A percentile compares a stretch with the other conserved stretches of the same genome.
Evolutionary conservation across 2,329 filamentous ascomycete genomes (phyloP).

Genomic region (Phaeoacremonium minimum): DNA sequence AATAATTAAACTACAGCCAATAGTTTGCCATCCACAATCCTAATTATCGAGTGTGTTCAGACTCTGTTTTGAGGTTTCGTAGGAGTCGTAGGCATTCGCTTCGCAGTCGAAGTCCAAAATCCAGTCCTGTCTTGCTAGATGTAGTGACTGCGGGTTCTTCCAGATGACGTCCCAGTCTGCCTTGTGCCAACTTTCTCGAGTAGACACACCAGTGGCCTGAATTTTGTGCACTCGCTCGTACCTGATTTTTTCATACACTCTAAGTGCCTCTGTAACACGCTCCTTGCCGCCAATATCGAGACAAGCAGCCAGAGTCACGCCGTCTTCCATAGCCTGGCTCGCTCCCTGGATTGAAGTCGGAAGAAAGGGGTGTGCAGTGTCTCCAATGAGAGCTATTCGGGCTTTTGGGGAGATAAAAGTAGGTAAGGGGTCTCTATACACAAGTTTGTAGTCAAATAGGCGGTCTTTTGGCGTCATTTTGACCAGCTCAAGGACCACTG

Average conservation of each 20-base stretch:
- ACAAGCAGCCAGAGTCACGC: conserved; percentile 38
- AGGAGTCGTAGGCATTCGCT: conserved; percentile 35
- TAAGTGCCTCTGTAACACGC: conserved; percentile 33
- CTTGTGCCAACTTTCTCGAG: conserved; percentile 47
- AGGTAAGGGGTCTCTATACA: conserved; percentile 37
- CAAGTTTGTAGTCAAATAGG: conserved; percentile 30
- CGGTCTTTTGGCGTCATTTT: conserved; percentile 29
- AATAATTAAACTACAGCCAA: no score
- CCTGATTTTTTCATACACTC: conserved; percentile 37
- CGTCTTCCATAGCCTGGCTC: conserved; percentile 45
- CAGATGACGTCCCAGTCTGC: conserved; percentile 42
- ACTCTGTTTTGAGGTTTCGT: no score
- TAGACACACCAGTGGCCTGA: conserved; percentile 41
- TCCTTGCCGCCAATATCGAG: conserved; percentile 26
- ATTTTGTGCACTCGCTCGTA: conserved; percentile 41
- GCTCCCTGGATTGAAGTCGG: conserved; percentile 43
- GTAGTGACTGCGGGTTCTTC: conserved; percentile 35
- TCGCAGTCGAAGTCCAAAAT: conserved; percentile 44
- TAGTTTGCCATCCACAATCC: no score
- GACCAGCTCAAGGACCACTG: conserved; percentile 38
- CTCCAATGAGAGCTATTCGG: conserved; percentile 40
- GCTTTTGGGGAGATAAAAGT: conserved; percentile 34
- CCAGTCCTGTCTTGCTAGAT: conserved; percentile 42
- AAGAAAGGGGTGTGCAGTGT: conserved; percentile 45
- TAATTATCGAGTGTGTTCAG: no score